Evolutionary conservation across 2,329 filamentous ascomycete genomes (phyloP), one percentile per base, ranked within the genome.

Genomic region (Monosporascus sp.): DNA sequence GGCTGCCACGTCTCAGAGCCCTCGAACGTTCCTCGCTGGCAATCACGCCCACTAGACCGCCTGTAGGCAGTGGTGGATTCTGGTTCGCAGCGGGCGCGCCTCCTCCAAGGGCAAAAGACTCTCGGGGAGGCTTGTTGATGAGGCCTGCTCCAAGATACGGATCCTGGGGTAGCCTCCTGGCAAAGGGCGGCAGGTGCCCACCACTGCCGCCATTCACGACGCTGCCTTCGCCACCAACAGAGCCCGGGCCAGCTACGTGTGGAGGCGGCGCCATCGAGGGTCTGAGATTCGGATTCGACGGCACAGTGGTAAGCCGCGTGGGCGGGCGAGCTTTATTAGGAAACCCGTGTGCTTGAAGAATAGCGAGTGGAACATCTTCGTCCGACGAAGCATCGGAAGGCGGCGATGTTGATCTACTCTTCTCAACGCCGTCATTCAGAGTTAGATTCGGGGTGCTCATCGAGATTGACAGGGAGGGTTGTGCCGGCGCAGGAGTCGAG

Each of bases 261-360:
- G 74, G 68, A 17, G 75, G 70, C 20, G 70, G 72, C 38, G 64
- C 69, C 51, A 75, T 71, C 18, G 79, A 79, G 27, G 80, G 78
- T 50, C 85, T 81, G 47, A 93, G 72, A 60, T 90, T 90, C 1
- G 85, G 85, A 65, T 88, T 89, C 15, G 88, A 89, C 57, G 79
- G 81, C 64, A 83, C 82, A 52, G 75, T 80, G 57, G 74, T 80
- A 25, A 90, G 75, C 45, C 83, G 82, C 25, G 81, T 85, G 1
- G 90, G 90, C 15, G 90, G 87, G 18, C 89, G 82, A 61, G 83
- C 86, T 70, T 84, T 90, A 69, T 79, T 84, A 0, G 91, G 91
- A 63, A 96, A 96, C 2, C 91, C 91, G 67, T 96, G 90, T 2
- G 91, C 91, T 51, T 90, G 88, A 20, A 96, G 75, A 60, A 96